Conservation (phyloP, 768 basidiomycete species). For the Tulasnella sp. region DNA sequence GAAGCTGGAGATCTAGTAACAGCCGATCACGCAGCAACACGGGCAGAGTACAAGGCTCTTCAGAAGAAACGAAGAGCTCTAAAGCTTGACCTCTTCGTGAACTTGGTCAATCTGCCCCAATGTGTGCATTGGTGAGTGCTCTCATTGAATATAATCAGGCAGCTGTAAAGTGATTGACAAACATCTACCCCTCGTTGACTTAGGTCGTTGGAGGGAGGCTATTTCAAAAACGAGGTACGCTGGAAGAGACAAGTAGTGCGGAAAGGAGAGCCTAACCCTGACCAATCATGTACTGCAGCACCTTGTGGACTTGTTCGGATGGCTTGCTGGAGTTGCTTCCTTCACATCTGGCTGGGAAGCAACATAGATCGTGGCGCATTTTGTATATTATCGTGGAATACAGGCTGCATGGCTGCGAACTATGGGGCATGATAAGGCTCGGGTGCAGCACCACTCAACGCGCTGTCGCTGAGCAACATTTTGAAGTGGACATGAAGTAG, state of each 20-base stretch:
- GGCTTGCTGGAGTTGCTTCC: slow-evolving; percentile 43
- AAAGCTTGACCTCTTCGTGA: slow-evolving; percentile 60
- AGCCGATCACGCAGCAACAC: slow-evolving; percentile 1
- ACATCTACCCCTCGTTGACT: not conserved
- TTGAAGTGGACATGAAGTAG: not conserved
- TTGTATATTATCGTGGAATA: not conserved
- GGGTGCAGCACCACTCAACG: too few species aligned
- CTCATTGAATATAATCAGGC: not conserved
- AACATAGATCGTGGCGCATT: not conserved
- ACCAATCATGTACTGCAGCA: slow-evolving; percentile 21
- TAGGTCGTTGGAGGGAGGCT: slow-evolving; percentile 59
- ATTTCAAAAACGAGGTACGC: slow-evolving; percentile 54
- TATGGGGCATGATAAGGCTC: too few species aligned
- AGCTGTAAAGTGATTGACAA: not conserved
- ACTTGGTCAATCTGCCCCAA: slow-evolving; percentile 66
- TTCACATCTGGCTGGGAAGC: slow-evolving; percentile 57
- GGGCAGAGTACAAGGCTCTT: slow-evolving; percentile 21
- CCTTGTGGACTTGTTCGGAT: slow-evolving; percentile 32
- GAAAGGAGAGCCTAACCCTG: not conserved
- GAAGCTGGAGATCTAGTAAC: not conserved
- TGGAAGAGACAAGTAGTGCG: not conserved
- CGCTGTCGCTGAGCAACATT: too few species aligned
- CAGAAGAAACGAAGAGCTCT: slow-evolving; percentile 54
- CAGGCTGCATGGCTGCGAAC: too few species aligned
- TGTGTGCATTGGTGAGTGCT: slow-evolving; percentile 70